Evolutionary conservation across 2,329 filamentous ascomycete species (phyloP).

Genomic region (Diplodia mutila): DNA sequence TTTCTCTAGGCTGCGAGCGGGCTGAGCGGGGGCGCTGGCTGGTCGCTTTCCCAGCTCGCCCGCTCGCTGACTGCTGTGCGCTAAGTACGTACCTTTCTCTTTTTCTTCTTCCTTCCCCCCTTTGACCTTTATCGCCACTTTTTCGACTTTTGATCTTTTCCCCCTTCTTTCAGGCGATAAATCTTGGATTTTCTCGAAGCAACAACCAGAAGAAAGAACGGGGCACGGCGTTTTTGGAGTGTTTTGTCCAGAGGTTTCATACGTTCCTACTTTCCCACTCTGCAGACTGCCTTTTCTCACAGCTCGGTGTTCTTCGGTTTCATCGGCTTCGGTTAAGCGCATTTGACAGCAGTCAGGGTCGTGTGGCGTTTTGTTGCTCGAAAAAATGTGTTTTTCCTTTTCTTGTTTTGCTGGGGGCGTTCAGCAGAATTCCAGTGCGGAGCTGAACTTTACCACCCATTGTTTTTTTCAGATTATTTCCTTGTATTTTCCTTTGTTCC

Average conservation of each 20-base stretch:
- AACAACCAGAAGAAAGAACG: constrained; percentile 18
- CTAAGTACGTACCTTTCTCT: constrained; percentile 19
- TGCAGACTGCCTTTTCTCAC: constrained; percentile 2
- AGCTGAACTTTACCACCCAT: background rate
- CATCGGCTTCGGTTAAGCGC: constrained; percentile 4
- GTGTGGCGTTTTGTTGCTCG: background rate
- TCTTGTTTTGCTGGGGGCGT: background rate
- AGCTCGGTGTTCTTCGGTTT: background rate
- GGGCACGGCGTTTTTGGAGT: constrained; percentile 1
- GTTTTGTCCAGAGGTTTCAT: background rate
- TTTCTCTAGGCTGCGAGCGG: constrained; percentile 5
- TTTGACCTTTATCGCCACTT: background rate
- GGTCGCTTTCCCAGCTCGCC: background rate
- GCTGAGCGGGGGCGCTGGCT: background rate
- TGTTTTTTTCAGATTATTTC: background rate
- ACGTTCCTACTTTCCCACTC: background rate
- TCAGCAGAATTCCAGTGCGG: constrained; percentile 21
- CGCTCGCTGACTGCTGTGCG: background rate
- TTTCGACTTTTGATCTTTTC: background rate
- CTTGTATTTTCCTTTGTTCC: background rate
- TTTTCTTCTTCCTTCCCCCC: background rate
- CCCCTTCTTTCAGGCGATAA: constrained; percentile 1
- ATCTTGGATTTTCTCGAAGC: background rate
- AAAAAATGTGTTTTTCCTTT: background rate
- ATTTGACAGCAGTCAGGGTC: constrained; percentile 1